Evolutionary conservation across 2,329 filamentous ascomycete species (phyloP).

Genomic region (Harringtonia aguacate): DNA sequence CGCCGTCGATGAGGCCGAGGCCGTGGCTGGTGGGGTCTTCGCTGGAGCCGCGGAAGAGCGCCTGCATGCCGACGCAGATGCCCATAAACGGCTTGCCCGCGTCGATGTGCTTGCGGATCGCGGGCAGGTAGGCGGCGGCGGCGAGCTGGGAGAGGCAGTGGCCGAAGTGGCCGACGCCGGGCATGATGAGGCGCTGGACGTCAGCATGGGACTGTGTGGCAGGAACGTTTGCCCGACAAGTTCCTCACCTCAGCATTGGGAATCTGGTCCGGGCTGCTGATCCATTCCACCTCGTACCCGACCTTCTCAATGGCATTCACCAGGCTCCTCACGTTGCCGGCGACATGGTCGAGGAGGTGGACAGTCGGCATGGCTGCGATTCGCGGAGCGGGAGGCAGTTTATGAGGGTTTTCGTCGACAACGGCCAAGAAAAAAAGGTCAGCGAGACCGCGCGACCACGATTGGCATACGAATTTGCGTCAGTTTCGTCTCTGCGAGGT

Average conservation of each 20-base stretch:
- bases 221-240: not conserved
- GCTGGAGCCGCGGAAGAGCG: constrained; percentile 74
- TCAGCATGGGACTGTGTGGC: not conserved
- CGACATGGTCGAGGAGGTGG: constrained; percentile 78
- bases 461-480: no score
- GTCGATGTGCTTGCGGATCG: constrained; percentile 71
- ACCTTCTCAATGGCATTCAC: constrained; percentile 97
- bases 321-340: constrained; percentile 89
- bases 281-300: constrained; percentile 88
- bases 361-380: constrained; percentile 45
- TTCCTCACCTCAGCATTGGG: constrained; percentile 67
- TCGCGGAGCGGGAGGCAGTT: not conserved
- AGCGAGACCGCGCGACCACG: not conserved
- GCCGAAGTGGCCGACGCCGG: constrained; percentile 94
- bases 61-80: constrained; percentile 91
- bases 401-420: no score
- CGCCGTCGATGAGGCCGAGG: constrained; percentile 61
- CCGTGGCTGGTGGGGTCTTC: constrained; percentile 66
- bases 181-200: constrained; percentile 77
- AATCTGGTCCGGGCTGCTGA: constrained; percentile 75
- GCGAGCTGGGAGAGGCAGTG: constrained; percentile 84
- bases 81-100: constrained; percentile 97
- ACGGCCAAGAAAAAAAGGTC: no score
- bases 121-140: constrained; percentile 71
- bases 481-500: no score